Conservation (phyloP, 352 stramenopile species). For the Pythium sp. region DNA sequence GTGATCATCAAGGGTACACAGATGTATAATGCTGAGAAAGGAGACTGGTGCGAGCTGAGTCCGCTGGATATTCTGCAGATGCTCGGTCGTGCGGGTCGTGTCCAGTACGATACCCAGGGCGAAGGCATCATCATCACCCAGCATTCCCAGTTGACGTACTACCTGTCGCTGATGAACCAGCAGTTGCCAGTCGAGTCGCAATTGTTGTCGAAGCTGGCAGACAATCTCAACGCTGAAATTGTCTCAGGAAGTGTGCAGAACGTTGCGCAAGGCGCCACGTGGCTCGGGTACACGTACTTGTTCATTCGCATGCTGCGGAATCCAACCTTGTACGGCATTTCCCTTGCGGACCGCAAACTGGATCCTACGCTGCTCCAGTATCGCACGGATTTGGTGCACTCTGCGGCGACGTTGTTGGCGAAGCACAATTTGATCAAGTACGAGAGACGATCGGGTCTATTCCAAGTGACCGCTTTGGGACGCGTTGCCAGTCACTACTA, state of each 20-base stretch:
- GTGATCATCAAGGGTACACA: conserved; percentile 99
- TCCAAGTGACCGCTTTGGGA: conserved; percentile 97
- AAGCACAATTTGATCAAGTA: conserved; percentile 98
- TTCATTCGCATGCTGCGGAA: conserved; percentile 99
- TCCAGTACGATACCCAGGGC: conserved; percentile 97
- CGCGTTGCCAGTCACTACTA: conserved; percentile 99
- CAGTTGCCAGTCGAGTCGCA: conserved; percentile 99
- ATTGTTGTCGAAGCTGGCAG: conserved; percentile 93
- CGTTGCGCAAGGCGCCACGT: conserved; percentile 94
- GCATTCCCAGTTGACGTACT: conserved; percentile 98
- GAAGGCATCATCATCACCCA: conserved; percentile 99
- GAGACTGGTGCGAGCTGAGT: conserved; percentile 97
- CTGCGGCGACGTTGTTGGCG: conserved; percentile 93
- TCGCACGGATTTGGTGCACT: conserved; percentile 95
- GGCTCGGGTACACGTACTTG: conserved; percentile 99
- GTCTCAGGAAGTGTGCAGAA: conserved; percentile 96
- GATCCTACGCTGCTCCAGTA: conserved; percentile 95
- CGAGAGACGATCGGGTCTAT: conserved; percentile 92
- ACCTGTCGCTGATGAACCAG: conserved; percentile 99
- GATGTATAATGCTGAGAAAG: conserved; percentile 99
- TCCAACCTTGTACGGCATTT: conserved; percentile 95
- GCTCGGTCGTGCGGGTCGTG: conserved; percentile 97
- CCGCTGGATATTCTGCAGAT: conserved; percentile 99
- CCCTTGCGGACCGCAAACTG: conserved; percentile 77
- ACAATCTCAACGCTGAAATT: conserved; percentile 99